These are phyloP conservation scores for Citeromyces siamensis DNA, from an alignment of 1,139 yeast species.

Conservation along the genomic window DNA sequence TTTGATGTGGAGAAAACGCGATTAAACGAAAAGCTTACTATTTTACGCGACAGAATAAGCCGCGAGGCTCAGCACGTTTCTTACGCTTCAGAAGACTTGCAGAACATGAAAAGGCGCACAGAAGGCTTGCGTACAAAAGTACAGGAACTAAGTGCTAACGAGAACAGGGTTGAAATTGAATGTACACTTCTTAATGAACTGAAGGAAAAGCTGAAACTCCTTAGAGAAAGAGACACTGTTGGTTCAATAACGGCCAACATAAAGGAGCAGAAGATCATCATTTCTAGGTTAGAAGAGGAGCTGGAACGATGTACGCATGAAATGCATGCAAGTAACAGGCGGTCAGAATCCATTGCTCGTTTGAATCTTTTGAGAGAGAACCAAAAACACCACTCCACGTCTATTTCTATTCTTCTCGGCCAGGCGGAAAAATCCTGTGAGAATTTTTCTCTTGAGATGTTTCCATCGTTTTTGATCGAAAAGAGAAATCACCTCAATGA, in stretches of 20 bases:
- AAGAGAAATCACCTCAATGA: background rate
- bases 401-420: background rate
- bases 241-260: conserved; percentile 25
- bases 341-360: conserved; percentile 46
- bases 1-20: conserved; percentile 12
- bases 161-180: conserved; percentile 21
- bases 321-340: conserved; percentile 38
- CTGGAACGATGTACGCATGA: conserved; percentile 41
- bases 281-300: conserved; percentile 34
- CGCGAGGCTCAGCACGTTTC: conserved; percentile 29
- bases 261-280: conserved; percentile 23
- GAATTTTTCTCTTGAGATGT: background rate
- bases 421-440: background rate
- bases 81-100: conserved; percentile 25
- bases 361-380: conserved; percentile 30
- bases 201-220: conserved; percentile 19
- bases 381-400: conserved; percentile 7
- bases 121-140: conserved; percentile 23
- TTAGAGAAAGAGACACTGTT: conserved; percentile 20
- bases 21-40: conserved; percentile 15
- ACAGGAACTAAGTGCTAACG: conserved; percentile 24
- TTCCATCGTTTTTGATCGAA: background rate
- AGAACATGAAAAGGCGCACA: conserved; percentile 21
- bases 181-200: conserved; percentile 23
- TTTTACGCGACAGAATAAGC: conserved; percentile 22